These are phyloP conservation scores for Tephrocybe sp. DNA, from an alignment of 768 basidiomycete genomes.

Conservation along the genomic window DNA sequence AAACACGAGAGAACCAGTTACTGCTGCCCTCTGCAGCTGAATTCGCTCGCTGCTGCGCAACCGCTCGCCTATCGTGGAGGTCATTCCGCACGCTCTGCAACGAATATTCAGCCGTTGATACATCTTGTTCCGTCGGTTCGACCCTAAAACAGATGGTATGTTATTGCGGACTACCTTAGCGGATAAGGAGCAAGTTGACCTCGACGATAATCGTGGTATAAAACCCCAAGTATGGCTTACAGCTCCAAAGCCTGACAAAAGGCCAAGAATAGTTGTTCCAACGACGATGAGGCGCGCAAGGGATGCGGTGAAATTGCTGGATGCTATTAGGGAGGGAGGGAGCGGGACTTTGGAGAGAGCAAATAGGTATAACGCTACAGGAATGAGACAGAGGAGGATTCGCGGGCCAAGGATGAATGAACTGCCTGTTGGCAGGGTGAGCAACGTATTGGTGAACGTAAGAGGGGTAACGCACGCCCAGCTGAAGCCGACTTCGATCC, in stretches of 20 bases:
- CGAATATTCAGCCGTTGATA: conserved; percentile 55
- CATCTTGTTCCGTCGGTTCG: conserved; percentile 47
- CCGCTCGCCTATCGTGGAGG: conserved; percentile 37
- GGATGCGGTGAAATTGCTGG: conserved; percentile 44
- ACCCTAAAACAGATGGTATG: conserved; percentile 24
- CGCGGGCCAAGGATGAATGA: conserved; percentile 28
- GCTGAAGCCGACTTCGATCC: conserved; percentile 24
- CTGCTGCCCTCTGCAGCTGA: conserved; percentile 21
- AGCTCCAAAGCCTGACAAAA: conserved; percentile 78
- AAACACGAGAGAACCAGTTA: conserved; percentile 50
- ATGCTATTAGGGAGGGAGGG: conserved; percentile 43
- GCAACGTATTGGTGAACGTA: not conserved
- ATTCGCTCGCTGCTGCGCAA: conserved; percentile 29
- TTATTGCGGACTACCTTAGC: not conserved
- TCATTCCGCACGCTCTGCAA: conserved; percentile 61
- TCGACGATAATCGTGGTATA: conserved; percentile 39
- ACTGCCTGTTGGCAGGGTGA: not conserved
- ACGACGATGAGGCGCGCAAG: conserved; percentile 69
- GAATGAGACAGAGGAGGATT: conserved; percentile 43
- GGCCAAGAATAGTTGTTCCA: conserved; percentile 76
- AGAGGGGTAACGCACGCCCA: conserved; percentile 20
- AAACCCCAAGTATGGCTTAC: conserved; percentile 64
- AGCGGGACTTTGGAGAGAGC: conserved; percentile 67
- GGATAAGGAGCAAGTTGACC: conserved; percentile 16
- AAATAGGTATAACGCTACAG: conserved; percentile 55